Evolutionary conservation across 176 grass and related monocot genomes (phyloP).

Genomic region (Poa annua): DNA sequence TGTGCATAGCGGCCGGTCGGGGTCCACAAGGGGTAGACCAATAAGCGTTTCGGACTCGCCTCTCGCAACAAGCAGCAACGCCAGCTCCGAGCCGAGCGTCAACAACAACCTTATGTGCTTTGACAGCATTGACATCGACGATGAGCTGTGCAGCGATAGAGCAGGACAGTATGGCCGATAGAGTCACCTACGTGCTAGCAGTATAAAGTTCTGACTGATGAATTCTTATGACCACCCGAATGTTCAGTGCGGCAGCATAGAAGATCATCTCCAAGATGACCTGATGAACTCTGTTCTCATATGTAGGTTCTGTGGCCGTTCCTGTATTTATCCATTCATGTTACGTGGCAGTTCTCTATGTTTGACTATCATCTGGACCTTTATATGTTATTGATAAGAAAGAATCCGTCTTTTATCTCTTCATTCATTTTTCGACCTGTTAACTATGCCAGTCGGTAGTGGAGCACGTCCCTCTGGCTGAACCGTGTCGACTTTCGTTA

Average conservation of each 20-base stretch:
- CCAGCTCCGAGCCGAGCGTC: constrained; percentile 87
- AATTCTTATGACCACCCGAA: constrained; percentile 31
- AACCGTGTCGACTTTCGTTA: constrained; percentile 1
- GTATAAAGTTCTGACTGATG: constrained; percentile 40
- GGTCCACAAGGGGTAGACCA: constrained; percentile 67
- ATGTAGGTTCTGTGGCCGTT: constrained; percentile 46
- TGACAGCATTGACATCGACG: constrained; percentile 72
- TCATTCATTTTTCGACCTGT: constrained; percentile 9
- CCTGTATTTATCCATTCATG: constrained; percentile 49
- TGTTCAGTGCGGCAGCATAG: constrained; percentile 36
- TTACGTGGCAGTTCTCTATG: constrained; percentile 38
- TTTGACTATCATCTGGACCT: constrained; percentile 26
- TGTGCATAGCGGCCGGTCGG: constrained; percentile 77
- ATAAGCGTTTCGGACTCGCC: constrained; percentile 80
- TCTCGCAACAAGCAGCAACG: constrained; percentile 89
- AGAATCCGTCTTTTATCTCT: constrained; percentile 23
- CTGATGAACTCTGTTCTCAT: constrained; percentile 34
- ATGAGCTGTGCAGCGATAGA: constrained; percentile 68
- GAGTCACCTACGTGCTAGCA: constrained; percentile 37
- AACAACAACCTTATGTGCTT: constrained; percentile 85
- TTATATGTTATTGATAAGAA: constrained; percentile 39
- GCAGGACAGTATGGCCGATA: constrained; percentile 45
- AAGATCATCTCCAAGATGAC: constrained; percentile 31
- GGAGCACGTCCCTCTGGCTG: background rate
- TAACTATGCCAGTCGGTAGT: background rate